Conservation (phyloP, 1,139 yeast genomes). For the Saccharomyces hybrid region DNA sequence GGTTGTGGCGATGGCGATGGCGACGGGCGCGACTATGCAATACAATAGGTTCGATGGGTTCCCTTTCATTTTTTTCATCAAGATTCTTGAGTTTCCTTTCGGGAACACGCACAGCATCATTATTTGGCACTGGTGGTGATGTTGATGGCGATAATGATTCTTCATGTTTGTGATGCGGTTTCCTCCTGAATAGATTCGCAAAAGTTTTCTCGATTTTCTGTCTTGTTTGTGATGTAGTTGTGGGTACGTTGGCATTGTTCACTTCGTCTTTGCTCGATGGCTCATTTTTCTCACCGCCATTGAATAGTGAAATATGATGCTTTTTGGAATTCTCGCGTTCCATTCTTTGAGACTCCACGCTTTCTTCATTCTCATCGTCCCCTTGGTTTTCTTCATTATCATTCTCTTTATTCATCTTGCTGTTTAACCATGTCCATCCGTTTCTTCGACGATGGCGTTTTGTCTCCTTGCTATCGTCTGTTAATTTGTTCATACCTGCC, state of each 20-base stretch:
- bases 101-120: not conserved
- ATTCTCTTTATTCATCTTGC: slow-evolving; percentile 25
- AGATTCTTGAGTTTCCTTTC: not conserved
- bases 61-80: not conserved
- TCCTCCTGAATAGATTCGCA: slow-evolving; percentile 4
- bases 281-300: not conserved
- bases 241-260: not conserved
- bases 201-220: slow-evolving; percentile 3
- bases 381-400: slow-evolving; percentile 11
- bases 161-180: slow-evolving; percentile 4
- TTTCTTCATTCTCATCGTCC: slow-evolving; percentile 5
- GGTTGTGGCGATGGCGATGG: not conserved
- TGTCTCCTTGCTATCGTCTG: slow-evolving; percentile 1
- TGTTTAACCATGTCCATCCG: slow-evolving; percentile 22
- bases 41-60: not conserved
- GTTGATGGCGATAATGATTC: not conserved
- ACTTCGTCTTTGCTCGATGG: not conserved
- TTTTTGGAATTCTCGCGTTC: not conserved
- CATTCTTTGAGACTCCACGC: not conserved
- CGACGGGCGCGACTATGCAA: not conserved
- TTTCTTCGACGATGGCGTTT: slow-evolving; percentile 8
- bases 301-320: not conserved
- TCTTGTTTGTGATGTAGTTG: not conserved
- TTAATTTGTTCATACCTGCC: not conserved
- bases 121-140: not conserved